Evolutionary conservation across 768 basidiomycete species (phyloP), one percentile per base, ranked within the genome.

Genomic region (Candolleomyces aberdarensis): DNA sequence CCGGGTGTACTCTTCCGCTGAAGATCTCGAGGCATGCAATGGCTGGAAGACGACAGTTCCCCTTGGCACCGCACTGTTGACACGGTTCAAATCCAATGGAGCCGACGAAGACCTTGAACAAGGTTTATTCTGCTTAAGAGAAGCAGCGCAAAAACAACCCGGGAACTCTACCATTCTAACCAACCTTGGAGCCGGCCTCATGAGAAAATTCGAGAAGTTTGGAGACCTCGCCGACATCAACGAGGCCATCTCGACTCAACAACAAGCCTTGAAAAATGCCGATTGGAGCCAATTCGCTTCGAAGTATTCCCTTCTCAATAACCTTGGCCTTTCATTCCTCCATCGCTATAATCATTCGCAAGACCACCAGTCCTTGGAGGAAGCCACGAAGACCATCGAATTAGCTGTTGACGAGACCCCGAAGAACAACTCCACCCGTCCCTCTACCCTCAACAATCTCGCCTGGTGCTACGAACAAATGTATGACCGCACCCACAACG

Each of bases 171-270:
- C 11, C 6, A 11, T 11, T 7, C 6, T 36, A 11, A 8, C 36
- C 5, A 36, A 36, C 36, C 36, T 36, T 8, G 36, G 36, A 2
- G 36, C 36, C 6, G 6, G 36, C 36, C 11, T 36, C 8, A 36
- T 36, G 36, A 7, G 36, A 7, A 36, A 36, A 36, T 36, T 36
- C 11, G 5, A 36, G 11, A 36, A 36, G 36, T 36, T 36, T 36
- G 32, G 54, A 36, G 50, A 64, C 8, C 53, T 62, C 3, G n/a
- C 55, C 15, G 65, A 68, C 47, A 53, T 66, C 48, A 39, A 57
- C 13, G 40, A 62, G 26, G 64, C 67, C 7, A 65, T 69, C 19
- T 14, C 29, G 8, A 17, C 31, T 9, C 29, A 32, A 15, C 57
- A 57, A 47, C 53, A 57, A 41, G 62, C 65, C 10, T 47, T 68